Conservation (phyloP, 1,284 basidiomycete species). For the Cutaneotrichosporon cyanovorans region DNA sequence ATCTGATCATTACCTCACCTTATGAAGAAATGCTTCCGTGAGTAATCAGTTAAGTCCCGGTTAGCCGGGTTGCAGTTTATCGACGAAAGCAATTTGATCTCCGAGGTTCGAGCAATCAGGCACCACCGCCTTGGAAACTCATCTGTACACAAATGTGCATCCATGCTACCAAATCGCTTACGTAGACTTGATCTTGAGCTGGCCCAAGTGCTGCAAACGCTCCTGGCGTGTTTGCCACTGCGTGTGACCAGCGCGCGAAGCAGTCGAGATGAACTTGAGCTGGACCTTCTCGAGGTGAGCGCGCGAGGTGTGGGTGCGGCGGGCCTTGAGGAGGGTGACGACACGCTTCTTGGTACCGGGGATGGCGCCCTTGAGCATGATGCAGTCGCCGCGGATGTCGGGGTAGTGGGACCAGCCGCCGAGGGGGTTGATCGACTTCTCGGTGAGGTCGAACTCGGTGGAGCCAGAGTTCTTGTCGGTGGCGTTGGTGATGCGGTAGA, state of each 20-base stretch:
- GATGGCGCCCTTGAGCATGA: constrained; percentile 89
- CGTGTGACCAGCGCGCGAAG: constrained; percentile 55
- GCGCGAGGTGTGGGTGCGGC: constrained; percentile 49
- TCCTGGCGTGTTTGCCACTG: constrained; percentile 85
- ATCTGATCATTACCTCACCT: too few species aligned
- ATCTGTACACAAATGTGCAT: too few species aligned
- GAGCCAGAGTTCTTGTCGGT: constrained; percentile 76
- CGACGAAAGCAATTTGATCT: too few species aligned
- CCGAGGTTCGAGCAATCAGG: too few species aligned
- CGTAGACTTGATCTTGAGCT: constrained; percentile 47
- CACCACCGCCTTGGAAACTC: too few species aligned
- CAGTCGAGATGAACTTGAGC: constrained; percentile 66
- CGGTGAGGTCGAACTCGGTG: constrained; percentile 86
- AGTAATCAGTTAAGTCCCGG: too few species aligned
- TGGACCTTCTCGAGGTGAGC: constrained; percentile 70
- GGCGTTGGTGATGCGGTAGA: constrained; percentile 89
- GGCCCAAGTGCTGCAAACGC: constrained; percentile 88
- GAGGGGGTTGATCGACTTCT: constrained; percentile 95
- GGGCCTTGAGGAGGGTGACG: constrained; percentile 37
- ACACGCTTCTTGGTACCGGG: constrained; percentile 98
- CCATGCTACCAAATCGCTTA: constrained; percentile 7
- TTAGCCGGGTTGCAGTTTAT: too few species aligned
- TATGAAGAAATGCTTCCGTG: too few species aligned
- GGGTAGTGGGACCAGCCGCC: constrained; percentile 98
- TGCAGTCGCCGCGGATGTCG: constrained; percentile 96